Evolutionary conservation across 257 asterid genomes (phyloP).

Genomic region (Primulina tabacum): DNA sequence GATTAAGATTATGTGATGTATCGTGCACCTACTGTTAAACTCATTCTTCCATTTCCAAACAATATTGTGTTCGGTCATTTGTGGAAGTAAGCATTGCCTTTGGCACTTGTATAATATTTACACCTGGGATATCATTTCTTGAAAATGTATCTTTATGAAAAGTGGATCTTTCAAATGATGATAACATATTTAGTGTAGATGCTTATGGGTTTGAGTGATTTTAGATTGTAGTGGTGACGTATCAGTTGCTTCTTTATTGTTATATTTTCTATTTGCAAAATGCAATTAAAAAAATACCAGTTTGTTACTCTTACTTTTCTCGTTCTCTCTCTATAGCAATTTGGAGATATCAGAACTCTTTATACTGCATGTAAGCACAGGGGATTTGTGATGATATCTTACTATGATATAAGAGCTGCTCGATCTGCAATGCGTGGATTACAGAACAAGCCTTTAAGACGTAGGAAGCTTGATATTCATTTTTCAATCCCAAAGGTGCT

Average conservation of each 20-base stretch:
- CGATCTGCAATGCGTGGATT: conserved; percentile 84
- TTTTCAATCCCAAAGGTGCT: conserved; percentile 94
- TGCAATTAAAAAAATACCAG: conserved; percentile 23
- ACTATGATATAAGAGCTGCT: conserved; percentile 98
- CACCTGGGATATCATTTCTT: neutral
- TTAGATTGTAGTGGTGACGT: neutral
- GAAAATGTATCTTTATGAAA: neutral
- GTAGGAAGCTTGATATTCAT: conserved; percentile 94
- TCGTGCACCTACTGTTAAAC: neutral
- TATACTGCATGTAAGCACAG: conserved; percentile 97
- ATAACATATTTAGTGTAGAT: neutral
- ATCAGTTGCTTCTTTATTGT: neutral
- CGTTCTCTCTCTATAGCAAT: conserved; percentile 50
- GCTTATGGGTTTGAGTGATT: neutral
- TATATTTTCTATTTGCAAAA: neutral
- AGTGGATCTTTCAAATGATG: neutral
- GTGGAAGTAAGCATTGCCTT: conserved; percentile 4
- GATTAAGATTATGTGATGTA: neutral
- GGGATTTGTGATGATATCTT: conserved; percentile 98
- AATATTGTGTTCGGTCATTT: neutral
- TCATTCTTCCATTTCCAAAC: neutral
- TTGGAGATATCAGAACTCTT: conserved; percentile 92
- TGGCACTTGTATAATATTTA: neutral
- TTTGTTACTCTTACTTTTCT: conserved; percentile 13
- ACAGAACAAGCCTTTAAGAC: conserved; percentile 84